Evolutionary conservation across 148 eudicot genomes (phyloP), one percentile per base, ranked within the genome.

Genomic region (Tetragonia tetragonoides): DNA sequence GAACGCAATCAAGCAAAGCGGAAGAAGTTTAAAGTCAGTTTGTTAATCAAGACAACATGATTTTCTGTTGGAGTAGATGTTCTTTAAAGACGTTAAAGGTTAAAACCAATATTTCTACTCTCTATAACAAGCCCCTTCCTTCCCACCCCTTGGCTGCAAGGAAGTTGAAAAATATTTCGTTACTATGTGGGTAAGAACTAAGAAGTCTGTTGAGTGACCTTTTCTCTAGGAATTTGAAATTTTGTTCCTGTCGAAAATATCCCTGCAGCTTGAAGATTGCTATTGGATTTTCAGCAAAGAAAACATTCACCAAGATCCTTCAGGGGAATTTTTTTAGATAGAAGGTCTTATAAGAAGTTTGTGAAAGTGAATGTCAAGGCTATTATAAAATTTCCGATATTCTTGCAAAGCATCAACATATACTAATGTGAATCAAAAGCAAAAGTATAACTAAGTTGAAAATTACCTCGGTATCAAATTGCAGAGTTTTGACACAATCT

Each of bases 401-500:
- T 24, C n/a, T 61, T 47, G 17, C 39, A n/a, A 44, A 14, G 17
- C 18, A 40, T 16, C 38, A 53, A 10, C 54, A 34, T 23, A 4
- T 68, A 68, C 18, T 21, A 6, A 83, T 10, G 57, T 44, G 47
- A 7, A 8, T 66, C 42, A 65, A 49, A 37, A 63, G 18, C 49
- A 54, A 38, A 11, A 28, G 20, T 5, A 10, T 54, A 77, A 37
- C 42, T 24, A 68, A 68, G 56, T 64, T 63, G 47, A 75, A 75
- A 12, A 70, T 41, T 89, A 95, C 99, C 97, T 95, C 98, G 59
- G 97, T 89, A 74, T 91, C 93, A 82, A 91, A 93, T 8, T 86
- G 95, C 85, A 95, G 84, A 66, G 91, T 84, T 88, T 93, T 95
- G 77, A 90, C 86, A 73, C 98, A 95, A 60, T 95, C 99, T 77